phyloP scores from a whole-genome alignment of 495 filamentous ascomycete species.

The Elasticomyces elasticus region DNA sequence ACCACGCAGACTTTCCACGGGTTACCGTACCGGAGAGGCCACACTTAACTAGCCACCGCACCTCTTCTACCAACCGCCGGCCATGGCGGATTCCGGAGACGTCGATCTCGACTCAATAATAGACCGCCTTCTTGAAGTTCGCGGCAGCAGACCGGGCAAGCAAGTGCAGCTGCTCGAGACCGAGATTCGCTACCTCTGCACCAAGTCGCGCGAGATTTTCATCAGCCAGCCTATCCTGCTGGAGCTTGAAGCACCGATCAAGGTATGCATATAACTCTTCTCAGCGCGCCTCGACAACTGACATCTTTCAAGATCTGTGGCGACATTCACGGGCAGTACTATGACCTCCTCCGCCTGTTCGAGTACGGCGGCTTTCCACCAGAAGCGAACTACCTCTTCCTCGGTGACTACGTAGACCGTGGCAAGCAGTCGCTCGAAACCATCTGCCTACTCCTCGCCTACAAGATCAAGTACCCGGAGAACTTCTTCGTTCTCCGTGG shows the following conservation, averaged over 20 bases:
- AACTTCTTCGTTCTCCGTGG: conserved; percentile 99
- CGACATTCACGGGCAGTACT: conserved; percentile 99
- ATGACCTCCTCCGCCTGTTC: conserved; percentile 92
- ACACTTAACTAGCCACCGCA: not conserved
- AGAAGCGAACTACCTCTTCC: conserved; percentile 98
- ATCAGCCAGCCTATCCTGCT: conserved; percentile 97
- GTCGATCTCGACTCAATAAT: conserved; percentile 99
- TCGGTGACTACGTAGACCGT: conserved; percentile 97
- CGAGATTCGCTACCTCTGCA: conserved; percentile 96
- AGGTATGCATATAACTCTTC: conserved; percentile 47
- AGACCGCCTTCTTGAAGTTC: conserved; percentile 92
- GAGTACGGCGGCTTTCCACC: conserved; percentile 98
- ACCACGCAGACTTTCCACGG: not conserved
- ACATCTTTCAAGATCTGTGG: conserved; percentile 69
- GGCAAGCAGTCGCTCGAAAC: conserved; percentile 99
- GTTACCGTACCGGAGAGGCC: not conserved
- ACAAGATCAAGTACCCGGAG: conserved; percentile 99
- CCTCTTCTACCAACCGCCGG: conserved; percentile 24
- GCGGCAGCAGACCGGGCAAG: conserved; percentile 95
- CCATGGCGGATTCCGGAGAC: conserved; percentile 93
- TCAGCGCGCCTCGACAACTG: not conserved
- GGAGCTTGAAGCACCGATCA: conserved; percentile 96
- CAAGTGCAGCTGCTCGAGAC: conserved; percentile 94
- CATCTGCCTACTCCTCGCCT: conserved; percentile 93
- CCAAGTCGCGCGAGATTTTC: conserved; percentile 98